Percentiles rank a stretch among this genome's conserved stretches.
These are phyloP conservation scores for Cutaneotrichosporon daszewskae DNA, from an alignment of 1,284 basidiomycete genomes.

Conservation along the genomic window DNA sequence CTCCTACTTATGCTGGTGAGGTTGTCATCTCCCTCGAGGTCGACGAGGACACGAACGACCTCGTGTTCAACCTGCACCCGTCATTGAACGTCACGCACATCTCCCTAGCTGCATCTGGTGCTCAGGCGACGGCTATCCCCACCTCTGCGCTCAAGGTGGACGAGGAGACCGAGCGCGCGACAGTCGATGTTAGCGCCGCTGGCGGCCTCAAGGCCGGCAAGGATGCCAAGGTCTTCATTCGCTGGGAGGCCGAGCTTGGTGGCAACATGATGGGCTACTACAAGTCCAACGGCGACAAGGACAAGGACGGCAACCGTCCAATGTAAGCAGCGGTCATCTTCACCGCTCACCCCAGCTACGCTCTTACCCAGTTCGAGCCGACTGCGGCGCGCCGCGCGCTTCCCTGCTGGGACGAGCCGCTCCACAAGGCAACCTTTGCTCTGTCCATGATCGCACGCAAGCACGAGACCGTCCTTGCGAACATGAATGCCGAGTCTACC, in stretches of 20 bases:
- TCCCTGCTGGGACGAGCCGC: conserved; percentile 87
- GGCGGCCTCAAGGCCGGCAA: conserved; percentile 59
- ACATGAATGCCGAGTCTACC: conserved; percentile 71
- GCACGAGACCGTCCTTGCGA: conserved; percentile 62
- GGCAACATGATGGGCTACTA: conserved; percentile 58
- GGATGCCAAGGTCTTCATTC: conserved; percentile 53
- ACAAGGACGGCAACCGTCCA: conserved; percentile 47
- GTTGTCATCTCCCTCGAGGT: conserved; percentile 74
- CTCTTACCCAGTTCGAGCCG: conserved; percentile 76
- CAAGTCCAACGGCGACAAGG: conserved; percentile 48
- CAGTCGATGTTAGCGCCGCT: conserved; percentile 59
- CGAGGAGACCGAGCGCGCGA: conserved; percentile 59
- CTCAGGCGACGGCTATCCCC: conserved; percentile 51
- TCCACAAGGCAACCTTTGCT: conserved; percentile 78
- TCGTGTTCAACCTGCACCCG: conserved; percentile 65
- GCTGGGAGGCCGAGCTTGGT: conserved; percentile 57
- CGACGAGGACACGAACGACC: conserved; percentile 56
- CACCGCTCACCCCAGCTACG: conserved; percentile 50
- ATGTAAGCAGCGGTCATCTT: conserved; percentile 25
- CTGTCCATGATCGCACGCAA: conserved; percentile 75
- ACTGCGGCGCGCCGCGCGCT: conserved; percentile 78
- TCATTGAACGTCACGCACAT: conserved; percentile 64
- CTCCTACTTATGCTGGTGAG: conserved; percentile 64
- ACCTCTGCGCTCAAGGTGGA: conserved; percentile 53
- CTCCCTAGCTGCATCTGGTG: conserved; percentile 57